Evolutionary conservation across 306 rosid genomes (phyloP).

Genomic region (Alnus glutinosa): DNA sequence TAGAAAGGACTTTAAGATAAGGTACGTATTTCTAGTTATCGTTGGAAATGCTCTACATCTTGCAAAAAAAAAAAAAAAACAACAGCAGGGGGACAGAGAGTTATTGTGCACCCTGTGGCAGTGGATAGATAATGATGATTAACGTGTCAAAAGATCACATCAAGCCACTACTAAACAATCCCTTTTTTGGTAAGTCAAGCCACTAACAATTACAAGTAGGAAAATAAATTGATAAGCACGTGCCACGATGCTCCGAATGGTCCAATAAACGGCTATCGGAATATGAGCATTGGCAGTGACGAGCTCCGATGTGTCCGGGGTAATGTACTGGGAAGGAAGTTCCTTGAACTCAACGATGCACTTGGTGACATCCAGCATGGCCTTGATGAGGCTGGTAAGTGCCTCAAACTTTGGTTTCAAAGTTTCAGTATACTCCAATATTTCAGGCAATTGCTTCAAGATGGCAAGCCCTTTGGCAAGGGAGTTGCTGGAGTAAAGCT

Average conservation of each 20-base stretch:
- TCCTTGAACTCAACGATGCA: constrained; percentile 53
- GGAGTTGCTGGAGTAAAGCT: constrained; percentile 39
- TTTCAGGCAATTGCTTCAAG: constrained; percentile 54
- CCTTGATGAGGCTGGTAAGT: constrained; percentile 40
- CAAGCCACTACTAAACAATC: constrained; percentile 10
- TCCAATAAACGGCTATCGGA: constrained; percentile 73
- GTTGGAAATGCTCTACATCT: neutral
- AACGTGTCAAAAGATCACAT: constrained; percentile 10
- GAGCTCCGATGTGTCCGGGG: constrained; percentile 35
- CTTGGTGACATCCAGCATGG: constrained; percentile 51
- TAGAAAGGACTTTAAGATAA: too few relatives aligned
- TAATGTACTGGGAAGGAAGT: constrained; percentile 43
- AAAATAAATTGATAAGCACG: too few relatives aligned
- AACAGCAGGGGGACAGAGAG: constrained; percentile 13
- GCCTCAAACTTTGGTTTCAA: constrained; percentile 49
- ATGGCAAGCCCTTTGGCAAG: constrained; percentile 56
- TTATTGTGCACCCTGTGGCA: constrained; percentile 9
- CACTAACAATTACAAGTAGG: neutral
- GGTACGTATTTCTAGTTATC: neutral
- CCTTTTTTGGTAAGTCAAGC: too few relatives aligned
- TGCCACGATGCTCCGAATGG: constrained; percentile 52
- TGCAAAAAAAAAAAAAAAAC: neutral
- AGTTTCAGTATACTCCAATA: constrained; percentile 32
- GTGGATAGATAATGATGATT: neutral
- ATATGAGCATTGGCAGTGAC: constrained; percentile 30